Percentiles rank a stretch among this genome's conserved stretches.
Conservation (phyloP, 2,329 filamentous ascomycete species). For the Alternaria alternata region DNA sequence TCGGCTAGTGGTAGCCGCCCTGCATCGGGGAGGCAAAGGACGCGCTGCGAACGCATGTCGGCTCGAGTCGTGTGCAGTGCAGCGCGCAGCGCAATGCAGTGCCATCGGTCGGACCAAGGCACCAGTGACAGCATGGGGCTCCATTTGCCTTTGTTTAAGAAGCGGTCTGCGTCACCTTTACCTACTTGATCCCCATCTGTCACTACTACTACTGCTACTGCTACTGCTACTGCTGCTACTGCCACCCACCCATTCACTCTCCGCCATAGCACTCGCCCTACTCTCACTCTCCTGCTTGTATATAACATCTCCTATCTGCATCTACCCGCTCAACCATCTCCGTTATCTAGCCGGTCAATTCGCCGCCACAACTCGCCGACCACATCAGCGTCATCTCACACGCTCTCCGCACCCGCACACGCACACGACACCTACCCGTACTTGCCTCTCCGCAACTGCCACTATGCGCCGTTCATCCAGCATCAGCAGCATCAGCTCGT, state of each 20-base stretch:
- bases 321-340: conserved; percentile 10
- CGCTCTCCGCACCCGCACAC: neutral
- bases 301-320: neutral
- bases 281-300: neutral
- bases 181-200: conserved; percentile 2
- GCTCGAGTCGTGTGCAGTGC: conserved; percentile 27
- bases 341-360: conserved; percentile 19
- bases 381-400: neutral
- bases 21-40: conserved; percentile 18
- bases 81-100: conserved; percentile 4
- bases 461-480: conserved; percentile 49
- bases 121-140: conserved; percentile 14
- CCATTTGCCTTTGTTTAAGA: conserved; percentile 22
- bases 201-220: neutral
- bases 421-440: conserved; percentile 15
- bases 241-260: neutral
- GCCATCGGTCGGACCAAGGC: conserved; percentile 10
- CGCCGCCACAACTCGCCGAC: conserved; percentile 16
- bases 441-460: conserved; percentile 23
- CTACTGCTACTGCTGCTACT: neutral
- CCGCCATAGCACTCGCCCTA: neutral
- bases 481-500: conserved; percentile 54
- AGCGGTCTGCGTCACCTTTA: conserved; percentile 26
- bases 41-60: conserved; percentile 27
- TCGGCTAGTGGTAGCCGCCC: conserved; percentile 21